Evolutionary conservation across 257 asterid genomes (phyloP).

Genomic region (Paulownia fortunei): DNA sequence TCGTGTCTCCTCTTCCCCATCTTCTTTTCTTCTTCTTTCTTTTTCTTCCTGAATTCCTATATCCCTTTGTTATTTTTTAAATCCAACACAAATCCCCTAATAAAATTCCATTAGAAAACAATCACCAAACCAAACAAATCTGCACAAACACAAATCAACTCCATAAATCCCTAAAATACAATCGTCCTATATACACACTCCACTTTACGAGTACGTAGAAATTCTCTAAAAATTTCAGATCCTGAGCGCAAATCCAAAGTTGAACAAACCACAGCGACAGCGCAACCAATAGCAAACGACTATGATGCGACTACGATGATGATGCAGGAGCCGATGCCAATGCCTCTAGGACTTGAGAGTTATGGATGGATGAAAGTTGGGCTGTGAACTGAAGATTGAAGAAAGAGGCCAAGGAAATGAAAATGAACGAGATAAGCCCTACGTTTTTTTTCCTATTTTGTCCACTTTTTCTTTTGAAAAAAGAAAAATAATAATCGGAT

Average conservation of each 20-base stretch:
- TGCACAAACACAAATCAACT: constrained; percentile 35
- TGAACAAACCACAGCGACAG: constrained; percentile 37
- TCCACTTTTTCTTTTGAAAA: too few species aligned
- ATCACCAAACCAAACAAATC: constrained; percentile 35
- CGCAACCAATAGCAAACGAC: constrained; percentile 47
- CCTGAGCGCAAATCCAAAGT: constrained; percentile 59
- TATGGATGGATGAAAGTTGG: too few species aligned
- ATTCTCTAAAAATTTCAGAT: constrained; percentile 40
- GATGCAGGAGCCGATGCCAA: constrained; percentile 64
- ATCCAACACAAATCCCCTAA: constrained; percentile 31
- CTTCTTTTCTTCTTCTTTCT: too few species aligned
- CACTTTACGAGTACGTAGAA: not conserved
- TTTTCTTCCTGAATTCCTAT: too few species aligned
- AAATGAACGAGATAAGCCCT: too few species aligned
- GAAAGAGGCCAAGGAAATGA: too few species aligned
- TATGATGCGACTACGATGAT: constrained; percentile 49
- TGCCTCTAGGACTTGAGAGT: too few species aligned
- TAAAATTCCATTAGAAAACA: constrained; percentile 6
- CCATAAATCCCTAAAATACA: constrained; percentile 23
- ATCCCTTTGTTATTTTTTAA: too few species aligned
- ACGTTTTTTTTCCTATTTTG: too few species aligned
- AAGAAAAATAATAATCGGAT: too few species aligned
- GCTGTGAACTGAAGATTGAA: too few species aligned
- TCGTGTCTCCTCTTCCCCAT: too few species aligned
- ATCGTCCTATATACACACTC: constrained; percentile 31